phyloP scores from a whole-genome alignment of 2,329 filamentous ascomycete genomes.

The Cytospora leucostoma region DNA sequence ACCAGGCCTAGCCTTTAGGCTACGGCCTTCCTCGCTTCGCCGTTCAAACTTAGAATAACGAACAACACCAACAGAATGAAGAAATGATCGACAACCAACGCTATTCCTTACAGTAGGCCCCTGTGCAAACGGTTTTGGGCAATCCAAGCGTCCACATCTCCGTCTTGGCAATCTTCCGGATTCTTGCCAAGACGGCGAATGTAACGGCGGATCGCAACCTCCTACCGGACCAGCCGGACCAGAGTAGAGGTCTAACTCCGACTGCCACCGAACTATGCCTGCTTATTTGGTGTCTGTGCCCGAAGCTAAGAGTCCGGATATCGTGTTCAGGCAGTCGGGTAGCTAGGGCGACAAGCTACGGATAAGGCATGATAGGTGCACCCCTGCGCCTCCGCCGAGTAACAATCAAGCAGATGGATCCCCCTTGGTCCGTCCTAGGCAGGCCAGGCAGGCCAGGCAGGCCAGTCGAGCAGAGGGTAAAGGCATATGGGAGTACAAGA shows the following conservation, averaged over 20 bases:
- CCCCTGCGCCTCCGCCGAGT: neutral
- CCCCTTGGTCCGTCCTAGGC: neutral
- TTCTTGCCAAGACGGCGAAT: conserved; percentile 13
- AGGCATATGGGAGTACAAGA: neutral
- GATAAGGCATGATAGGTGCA: neutral
- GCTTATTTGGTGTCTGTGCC: neutral
- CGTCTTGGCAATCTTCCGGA: conserved; percentile 2
- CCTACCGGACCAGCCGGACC: neutral
- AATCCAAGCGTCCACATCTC: neutral
- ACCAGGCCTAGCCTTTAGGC: no score
- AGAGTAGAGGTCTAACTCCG: neutral
- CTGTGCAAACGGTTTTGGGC: neutral
- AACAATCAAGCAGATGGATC: neutral
- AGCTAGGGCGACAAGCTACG: neutral
- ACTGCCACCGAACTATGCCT: neutral
- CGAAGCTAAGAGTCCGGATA: neutral
- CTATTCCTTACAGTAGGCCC: no score
- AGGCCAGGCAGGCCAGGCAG: no score
- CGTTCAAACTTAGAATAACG: no score
- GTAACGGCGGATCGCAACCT: conserved; percentile 11
- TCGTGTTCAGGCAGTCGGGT: neutral
- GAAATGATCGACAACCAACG: no score
- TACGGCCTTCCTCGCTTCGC: no score
- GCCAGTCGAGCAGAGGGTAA: no score
- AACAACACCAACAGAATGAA: no score